These are phyloP conservation scores for Colletotrichum sp. DNA, from an alignment of 2,329 filamentous ascomycete species.

Conservation along the genomic window DNA sequence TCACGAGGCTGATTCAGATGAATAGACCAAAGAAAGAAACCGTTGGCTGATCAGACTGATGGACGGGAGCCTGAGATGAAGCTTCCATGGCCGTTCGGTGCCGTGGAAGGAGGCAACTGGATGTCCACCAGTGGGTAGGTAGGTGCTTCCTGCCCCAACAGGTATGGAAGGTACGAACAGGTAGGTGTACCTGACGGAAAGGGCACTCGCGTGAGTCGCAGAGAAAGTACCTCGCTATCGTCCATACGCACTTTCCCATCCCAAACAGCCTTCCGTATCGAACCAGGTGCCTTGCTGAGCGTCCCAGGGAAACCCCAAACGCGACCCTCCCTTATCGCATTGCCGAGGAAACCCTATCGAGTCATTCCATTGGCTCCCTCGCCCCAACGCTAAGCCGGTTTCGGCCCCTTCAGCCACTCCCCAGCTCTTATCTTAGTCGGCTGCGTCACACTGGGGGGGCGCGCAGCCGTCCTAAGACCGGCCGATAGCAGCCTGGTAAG, in stretches of 20 bases:
- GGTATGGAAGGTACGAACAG: neutral
- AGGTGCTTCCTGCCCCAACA: neutral
- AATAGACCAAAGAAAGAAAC: neutral
- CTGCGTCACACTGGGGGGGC: constrained; percentile 23
- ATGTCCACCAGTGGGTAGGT: neutral
- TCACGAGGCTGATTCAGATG: neutral
- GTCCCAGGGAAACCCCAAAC: constrained; percentile 18
- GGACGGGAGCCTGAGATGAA: neutral
- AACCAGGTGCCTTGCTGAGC: constrained; percentile 1
- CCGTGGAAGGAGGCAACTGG: neutral
- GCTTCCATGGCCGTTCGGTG: neutral
- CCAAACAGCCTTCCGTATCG: constrained; percentile 1
- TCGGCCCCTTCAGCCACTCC: constrained; percentile 25
- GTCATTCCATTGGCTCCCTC: constrained; percentile 27
- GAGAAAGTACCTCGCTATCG: neutral
- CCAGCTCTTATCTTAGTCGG: constrained; percentile 23
- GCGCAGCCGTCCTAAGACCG: constrained; percentile 12
- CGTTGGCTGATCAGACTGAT: neutral
- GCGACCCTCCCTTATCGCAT: constrained; percentile 27
- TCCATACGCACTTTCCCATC: constrained; percentile 13
- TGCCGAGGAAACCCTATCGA: constrained; percentile 30
- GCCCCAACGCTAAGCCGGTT: constrained; percentile 27
- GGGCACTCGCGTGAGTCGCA: neutral
- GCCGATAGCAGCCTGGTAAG: neutral
- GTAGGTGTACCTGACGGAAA: neutral